Evolutionary conservation across 345 rosid genomes (phyloP), one percentile per base, ranked within the genome.

Genomic region (Mercurialis annua): DNA sequence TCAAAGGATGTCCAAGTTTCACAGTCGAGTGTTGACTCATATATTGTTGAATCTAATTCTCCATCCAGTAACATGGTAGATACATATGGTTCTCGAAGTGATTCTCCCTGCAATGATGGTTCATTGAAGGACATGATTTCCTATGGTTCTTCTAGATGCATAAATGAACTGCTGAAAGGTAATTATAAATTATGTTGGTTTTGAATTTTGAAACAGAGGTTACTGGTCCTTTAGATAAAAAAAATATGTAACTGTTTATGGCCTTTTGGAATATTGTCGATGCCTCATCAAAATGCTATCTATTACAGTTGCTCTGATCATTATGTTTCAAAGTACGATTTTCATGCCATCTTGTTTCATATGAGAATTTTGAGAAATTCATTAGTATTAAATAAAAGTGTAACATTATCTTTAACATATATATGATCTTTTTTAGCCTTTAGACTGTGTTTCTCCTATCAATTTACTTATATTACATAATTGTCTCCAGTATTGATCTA

Each of bases 91-190:
- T 62, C 31, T 59, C 70, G 42, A 43, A 77, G 65, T 61, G 51
- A 34, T 14, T 58, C 69, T 60, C 24, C 29, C 29, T 40, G 30
- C 16, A 23, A 43, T 70, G 64, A 71, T 49, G 66, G 66, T 58
- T 68, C 62, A 14, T 11, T 27, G 46, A 50, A 55, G 43, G 70
- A 73, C 16, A 36, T 38, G 33, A 55, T 49, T 54, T 43, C 49
- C 43, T 30, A 42, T 56, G 69, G 65, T 50, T 71, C 68, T 49
- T 55, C 14, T 55, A 49, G 43, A 46, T 50, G 21, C 57, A 51
- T 34, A 59, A 24, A 55, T 29, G 64, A 69, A 24, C 57, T 15
- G 33, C 61, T 43, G 29, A 77, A 74, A 68, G 82, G 81, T 82
- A 69, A 62, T 27, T 62, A 42, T 62, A 21, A 21, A 36, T 36